Conservation (phyloP, 139 green algal species). For the Limnomonas spitsbergensis region DNA sequence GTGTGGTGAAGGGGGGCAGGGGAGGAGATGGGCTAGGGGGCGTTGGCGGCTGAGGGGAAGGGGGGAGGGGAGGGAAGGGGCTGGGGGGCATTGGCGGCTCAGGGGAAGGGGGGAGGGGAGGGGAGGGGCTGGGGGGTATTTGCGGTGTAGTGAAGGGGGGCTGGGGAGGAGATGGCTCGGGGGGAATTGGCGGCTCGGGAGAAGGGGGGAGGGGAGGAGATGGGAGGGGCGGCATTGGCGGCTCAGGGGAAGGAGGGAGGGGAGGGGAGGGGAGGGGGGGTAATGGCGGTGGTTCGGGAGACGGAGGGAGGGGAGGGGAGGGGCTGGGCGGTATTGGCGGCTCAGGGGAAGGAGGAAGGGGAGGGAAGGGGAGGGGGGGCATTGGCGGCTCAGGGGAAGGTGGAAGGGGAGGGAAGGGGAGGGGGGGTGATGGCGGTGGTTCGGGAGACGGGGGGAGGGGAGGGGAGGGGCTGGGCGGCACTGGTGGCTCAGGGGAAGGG, state of each 20-base stretch:
- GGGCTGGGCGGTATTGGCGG: not conserved
- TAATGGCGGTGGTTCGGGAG: not conserved
- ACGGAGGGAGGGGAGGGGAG: not conserved
- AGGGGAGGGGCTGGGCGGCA: not conserved
- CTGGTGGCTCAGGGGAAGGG: not conserved
- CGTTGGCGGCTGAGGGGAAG: too few species aligned
- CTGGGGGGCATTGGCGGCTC: not conserved
- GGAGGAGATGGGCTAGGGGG: too few species aligned
- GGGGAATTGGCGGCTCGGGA: not conserved
- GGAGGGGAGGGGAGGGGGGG: not conserved
- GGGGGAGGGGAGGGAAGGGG: not conserved
- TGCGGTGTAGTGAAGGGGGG: not conserved
- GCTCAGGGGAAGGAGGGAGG: not conserved
- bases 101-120: not conserved
- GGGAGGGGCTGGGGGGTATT: not conserved
- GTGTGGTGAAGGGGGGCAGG: too few species aligned
- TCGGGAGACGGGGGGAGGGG: not conserved
- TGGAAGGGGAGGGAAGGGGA: not conserved
- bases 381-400: not conserved
- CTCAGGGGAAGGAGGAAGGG: not conserved
- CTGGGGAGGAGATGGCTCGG: not conserved
- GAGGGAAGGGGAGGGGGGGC: not conserved
- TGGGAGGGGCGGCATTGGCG: not conserved
- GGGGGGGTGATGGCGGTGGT: not conserved
- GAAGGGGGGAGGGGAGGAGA: not conserved